Percentiles rank a stretch among this genome's conserved stretches.
These are phyloP conservation scores for Dryas drummondii DNA, from an alignment of 306 rosid species.

Conservation along the genomic window DNA sequence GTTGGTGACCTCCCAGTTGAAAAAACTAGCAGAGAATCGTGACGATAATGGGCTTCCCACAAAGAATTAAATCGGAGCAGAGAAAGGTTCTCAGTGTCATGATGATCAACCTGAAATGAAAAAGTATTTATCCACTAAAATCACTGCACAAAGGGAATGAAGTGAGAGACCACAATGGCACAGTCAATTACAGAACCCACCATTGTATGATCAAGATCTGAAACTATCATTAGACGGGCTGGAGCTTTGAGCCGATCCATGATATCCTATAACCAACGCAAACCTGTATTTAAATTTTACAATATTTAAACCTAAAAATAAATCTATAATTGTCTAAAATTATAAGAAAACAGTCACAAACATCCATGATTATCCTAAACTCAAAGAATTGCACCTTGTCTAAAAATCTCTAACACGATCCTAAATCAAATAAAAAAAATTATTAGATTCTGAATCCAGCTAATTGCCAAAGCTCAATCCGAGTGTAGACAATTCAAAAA, in stretches of 20 bases:
- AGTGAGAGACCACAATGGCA: neutral
- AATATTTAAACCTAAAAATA: too few relatives aligned
- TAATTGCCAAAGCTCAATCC: neutral
- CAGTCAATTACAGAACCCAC: slow-evolving; percentile 36
- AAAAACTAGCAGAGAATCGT: slow-evolving; percentile 83
- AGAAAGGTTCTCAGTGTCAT: slow-evolving; percentile 75
- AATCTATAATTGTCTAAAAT: too few relatives aligned
- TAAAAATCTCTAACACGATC: neutral
- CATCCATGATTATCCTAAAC: too few relatives aligned
- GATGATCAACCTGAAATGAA: slow-evolving; percentile 86
- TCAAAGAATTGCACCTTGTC: too few relatives aligned
- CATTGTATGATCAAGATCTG: slow-evolving; percentile 99
- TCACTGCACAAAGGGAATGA: slow-evolving; percentile 22
- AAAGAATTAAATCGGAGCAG: slow-evolving; percentile 82
- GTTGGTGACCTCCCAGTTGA: slow-evolving; percentile 94
- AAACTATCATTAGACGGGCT: slow-evolving; percentile 86
- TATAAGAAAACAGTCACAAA: too few relatives aligned
- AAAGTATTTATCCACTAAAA: slow-evolving; percentile 25
- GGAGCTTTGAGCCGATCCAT: slow-evolving; percentile 67
- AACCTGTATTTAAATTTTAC: slow-evolving; percentile 25
- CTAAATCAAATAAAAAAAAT: neutral
- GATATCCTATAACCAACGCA: slow-evolving; percentile 29
- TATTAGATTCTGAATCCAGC: too few relatives aligned
- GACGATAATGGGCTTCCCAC: slow-evolving; percentile 87
- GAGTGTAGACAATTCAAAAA: neutral